A percentile compares a stretch with the other conserved stretches of the same genome.
Conservation (phyloP, 2,329 filamentous ascomycete species). For the Colletotrichum musae region DNA sequence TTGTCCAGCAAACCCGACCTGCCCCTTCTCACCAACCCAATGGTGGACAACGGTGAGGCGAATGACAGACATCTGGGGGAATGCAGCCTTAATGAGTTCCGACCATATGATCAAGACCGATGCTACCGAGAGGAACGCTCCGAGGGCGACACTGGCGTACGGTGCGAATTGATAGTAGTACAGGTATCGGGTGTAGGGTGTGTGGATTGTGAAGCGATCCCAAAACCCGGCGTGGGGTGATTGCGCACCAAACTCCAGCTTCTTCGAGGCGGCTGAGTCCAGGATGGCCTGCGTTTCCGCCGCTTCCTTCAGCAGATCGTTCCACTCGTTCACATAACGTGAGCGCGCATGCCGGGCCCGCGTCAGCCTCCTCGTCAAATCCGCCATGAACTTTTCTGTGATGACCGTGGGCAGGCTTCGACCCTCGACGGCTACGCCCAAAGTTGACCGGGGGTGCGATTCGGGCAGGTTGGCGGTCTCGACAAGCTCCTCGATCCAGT, state of each 20-base stretch:
- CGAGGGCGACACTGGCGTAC: constrained; percentile 73
- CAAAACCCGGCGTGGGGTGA: constrained; percentile 69
- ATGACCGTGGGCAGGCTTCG: constrained; percentile 82
- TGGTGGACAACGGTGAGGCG: constrained; percentile 81
- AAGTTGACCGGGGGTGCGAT: constrained; percentile 60
- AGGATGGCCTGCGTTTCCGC: constrained; percentile 84
- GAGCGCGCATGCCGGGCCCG: constrained; percentile 87
- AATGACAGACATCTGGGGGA: constrained; percentile 81
- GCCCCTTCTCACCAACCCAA: constrained; percentile 77
- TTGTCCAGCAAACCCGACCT: constrained; percentile 90
- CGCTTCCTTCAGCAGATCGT: constrained; percentile 81
- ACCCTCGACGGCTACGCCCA: constrained; percentile 58
- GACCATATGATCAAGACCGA: constrained; percentile 93
- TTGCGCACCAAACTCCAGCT: constrained; percentile 79
- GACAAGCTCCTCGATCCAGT: constrained; percentile 96
- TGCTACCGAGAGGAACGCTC: constrained; percentile 78
- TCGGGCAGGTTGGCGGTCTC: constrained; percentile 83
- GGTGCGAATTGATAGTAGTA: constrained; percentile 83
- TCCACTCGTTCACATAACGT: constrained; percentile 90
- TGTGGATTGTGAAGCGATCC: constrained; percentile 74
- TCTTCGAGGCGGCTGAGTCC: constrained; percentile 85
- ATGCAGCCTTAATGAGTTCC: constrained; percentile 88
- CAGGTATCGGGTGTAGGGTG: constrained; percentile 85
- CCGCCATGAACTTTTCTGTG: constrained; percentile 92
- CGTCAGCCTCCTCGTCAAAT: constrained; percentile 85